Evolutionary conservation across 2,329 filamentous ascomycete genomes (phyloP), one percentile per base, ranked within the genome.

Genomic region (Trichoderma brevicompactum): DNA sequence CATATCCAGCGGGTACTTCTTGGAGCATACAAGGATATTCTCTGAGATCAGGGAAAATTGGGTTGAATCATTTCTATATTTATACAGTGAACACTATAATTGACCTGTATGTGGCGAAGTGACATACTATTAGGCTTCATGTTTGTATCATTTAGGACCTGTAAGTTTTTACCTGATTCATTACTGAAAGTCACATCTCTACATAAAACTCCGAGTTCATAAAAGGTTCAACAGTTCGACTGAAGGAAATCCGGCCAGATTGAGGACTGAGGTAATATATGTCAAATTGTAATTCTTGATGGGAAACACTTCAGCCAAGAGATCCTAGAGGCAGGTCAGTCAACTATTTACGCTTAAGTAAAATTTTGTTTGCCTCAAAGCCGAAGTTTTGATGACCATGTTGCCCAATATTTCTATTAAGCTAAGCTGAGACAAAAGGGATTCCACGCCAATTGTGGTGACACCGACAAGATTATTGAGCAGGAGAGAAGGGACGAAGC

Each of bases 251-350:
- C 48, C 48, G 7, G 48, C 48, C n/a, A 62, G 5, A 3, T 9
- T 15, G 19, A 62, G 23, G n/a, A 28, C 23, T 28, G 23, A 28
- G 23, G 23, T 28, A 44, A 62, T 44, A 1, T 53, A 62, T 3
- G 23, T 44, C 10, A 62, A 13, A 10, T 62, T 12, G 34, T 62
- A 62, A 3, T 44, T 7, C n/a, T 62, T 62, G 23, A 62, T 15
- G 10, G 59, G 59, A 19, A 62, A 62, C 2, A 62, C 59, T 6
- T 53, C 59, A 41, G 48, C 48, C 3, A 44, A 2, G 6, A 62
- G 38, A 7, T 62, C 59, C 59, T 62, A 36, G 1, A n/a, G 9
- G 4, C 0, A n/a, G 10, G 23, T 62, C 1, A 62, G 48, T 5
- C 12, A 44, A 19, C 2, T 7, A 34, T 10, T 7, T 3, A 19